Evolutionary conservation across 225 moss, liverwort and hornwort genomes (phyloP), one percentile per base, ranked within the genome.

Genomic region (Takakia lepidozioides): DNA sequence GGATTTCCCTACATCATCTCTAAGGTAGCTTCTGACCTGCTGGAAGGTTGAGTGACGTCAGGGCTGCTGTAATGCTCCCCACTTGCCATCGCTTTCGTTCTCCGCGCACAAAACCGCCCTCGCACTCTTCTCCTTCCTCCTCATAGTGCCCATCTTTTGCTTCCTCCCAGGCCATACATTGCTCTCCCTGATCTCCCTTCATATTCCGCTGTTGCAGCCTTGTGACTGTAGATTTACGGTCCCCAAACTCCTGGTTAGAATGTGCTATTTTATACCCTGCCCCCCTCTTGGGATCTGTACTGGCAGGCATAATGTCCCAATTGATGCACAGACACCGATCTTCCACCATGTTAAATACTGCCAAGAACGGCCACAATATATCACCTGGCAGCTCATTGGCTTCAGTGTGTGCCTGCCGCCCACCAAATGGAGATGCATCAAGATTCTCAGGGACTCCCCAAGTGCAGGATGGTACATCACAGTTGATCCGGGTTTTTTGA

Each of bases 11-110:
- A n/a, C n/a, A n/a, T n/a, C n/a, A n/a, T n/a, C n/a, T n/a, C n/a
- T n/a, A n/a, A n/a, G n/a, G n/a, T n/a, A n/a, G n/a, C n/a, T 47
- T 19, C 27, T 47, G 13, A 74, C 79, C 79, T 54, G 70, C 50
- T 26, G 56, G 47, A 27, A 95, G 65, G 25, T 65, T 51, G 28
- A 87, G 71, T 8, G 70, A 54, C 20, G 59, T 69, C 25, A 95
- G 56, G 26, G 78, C 76, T 27, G 81, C 62, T 38, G 84, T 84
- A 61, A 95, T 80, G 51, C 78, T 86, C 51, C 69, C 76, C 58
- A 95, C 93, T 62, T 95, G 93, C 48, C 65, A 69, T 51, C 86
- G 67, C 67, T 95, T 95, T 55, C 93, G 64, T 24, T 71, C 79
- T 25, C 86, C 93, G 1, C 93, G 84, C 15, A 21, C 69, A 46